phyloP scores from a whole-genome alignment of 2,329 filamentous ascomycete species.

The Microsporum ferrugineum region DNA sequence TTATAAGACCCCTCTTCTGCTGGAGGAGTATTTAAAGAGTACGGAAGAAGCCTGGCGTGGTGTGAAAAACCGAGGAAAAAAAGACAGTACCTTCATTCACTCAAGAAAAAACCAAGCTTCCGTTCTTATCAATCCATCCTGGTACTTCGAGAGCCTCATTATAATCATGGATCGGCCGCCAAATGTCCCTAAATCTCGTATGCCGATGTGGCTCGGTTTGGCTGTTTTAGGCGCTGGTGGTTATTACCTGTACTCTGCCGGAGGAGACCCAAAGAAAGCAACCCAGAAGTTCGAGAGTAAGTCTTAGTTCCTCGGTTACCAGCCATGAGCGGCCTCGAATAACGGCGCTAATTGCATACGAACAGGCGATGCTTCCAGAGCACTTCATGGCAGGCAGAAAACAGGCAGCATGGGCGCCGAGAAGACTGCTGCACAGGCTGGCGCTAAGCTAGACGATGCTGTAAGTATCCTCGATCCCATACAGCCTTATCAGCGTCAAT shows the following conservation, averaged over 20 bases:
- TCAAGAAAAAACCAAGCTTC: neutral
- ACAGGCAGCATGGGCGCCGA: conserved; percentile 32
- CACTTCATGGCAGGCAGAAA: conserved; percentile 52
- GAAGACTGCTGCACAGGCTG: conserved; percentile 52
- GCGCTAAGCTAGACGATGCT: conserved; percentile 55
- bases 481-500: neutral
- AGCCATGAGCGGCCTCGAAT: neutral
- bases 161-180: neutral
- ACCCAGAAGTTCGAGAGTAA: conserved; percentile 76
- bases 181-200: conserved; percentile 24
- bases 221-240: conserved; percentile 57
- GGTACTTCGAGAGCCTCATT: neutral
- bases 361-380: conserved; percentile 63
- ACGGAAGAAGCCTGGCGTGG: neutral
- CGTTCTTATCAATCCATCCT: neutral
- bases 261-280: conserved; percentile 69
- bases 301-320: conserved; percentile 21
- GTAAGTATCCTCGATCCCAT: conserved; percentile 40
- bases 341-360: neutral
- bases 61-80: neutral
- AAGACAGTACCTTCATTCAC: neutral
- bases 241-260: conserved; percentile 86
- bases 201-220: conserved; percentile 37
- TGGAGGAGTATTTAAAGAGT: neutral
- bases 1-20: neutral